Conservation (phyloP, 1,139 yeast species). For the Yamadazyma taylorii region DNA sequence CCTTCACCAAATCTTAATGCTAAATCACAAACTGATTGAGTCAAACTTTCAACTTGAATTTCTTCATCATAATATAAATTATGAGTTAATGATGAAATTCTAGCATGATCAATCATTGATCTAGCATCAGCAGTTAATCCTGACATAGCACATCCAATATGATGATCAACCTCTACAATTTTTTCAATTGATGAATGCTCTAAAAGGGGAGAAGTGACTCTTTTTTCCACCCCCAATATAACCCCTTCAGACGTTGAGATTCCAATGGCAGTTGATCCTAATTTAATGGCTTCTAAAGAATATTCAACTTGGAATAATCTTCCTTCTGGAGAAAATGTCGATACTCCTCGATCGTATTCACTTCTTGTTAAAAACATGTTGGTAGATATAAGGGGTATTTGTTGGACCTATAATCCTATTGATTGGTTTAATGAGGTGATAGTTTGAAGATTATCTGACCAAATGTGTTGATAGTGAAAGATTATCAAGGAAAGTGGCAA, state of each 20-base stretch:
- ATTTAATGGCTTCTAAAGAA: conserved; percentile 94
- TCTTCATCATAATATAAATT: conserved; percentile 89
- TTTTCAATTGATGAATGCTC: conserved; percentile 95
- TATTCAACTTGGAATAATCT: conserved; percentile 98
- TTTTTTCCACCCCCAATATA: conserved; percentile 92
- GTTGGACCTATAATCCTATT: no score
- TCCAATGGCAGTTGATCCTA: conserved; percentile 97
- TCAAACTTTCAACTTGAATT: conserved; percentile 87
- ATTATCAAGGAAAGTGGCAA: neutral
- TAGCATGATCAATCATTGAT: conserved; percentile 97
- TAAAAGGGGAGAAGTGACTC: conserved; percentile 89
- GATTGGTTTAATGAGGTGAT: no score
- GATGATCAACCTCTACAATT: conserved; percentile 90
- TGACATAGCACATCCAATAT: conserved; percentile 98
- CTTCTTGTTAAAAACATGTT: conserved; percentile 94
- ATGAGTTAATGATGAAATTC: conserved; percentile 89
- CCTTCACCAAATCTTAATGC: conserved; percentile 98
- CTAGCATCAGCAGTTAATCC: conserved; percentile 99
- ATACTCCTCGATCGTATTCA: conserved; percentile 98
- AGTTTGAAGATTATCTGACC: neutral
- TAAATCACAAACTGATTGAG: conserved; percentile 95
- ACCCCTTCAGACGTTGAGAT: conserved; percentile 97
- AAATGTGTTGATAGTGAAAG: neutral
- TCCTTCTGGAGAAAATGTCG: conserved; percentile 98
- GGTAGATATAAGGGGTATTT: no score